Evolutionary conservation across 2,329 filamentous ascomycete genomes (phyloP).

Genomic region (Sarocladium oryzae): DNA sequence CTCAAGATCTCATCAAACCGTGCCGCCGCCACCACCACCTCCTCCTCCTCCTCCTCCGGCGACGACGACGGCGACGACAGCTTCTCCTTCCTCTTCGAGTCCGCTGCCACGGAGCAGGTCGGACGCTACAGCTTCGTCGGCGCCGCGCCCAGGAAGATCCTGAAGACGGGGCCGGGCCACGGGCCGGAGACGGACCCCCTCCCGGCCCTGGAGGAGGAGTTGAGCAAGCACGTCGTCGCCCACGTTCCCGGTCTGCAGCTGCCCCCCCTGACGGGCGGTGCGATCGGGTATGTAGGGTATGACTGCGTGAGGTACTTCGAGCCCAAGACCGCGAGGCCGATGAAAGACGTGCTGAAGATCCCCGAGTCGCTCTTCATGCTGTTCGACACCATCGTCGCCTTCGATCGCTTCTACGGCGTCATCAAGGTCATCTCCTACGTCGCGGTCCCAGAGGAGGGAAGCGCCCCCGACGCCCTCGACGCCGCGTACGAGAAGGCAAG

Average conservation of each 20-base stretch:
- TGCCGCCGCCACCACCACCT: slow-evolving; percentile 36
- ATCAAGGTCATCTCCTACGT: slow-evolving; percentile 93
- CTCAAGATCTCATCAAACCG: slow-evolving; percentile 78
- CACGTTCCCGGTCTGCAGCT: slow-evolving; percentile 76
- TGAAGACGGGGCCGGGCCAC: slow-evolving; percentile 84
- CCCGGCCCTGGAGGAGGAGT: slow-evolving; percentile 72
- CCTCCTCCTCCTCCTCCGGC: slow-evolving; percentile 33
- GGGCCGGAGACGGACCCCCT: slow-evolving; percentile 80
- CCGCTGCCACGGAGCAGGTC: slow-evolving; percentile 87
- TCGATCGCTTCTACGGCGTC: slow-evolving; percentile 90
- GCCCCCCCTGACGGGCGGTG: slow-evolving; percentile 83
- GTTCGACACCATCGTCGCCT: slow-evolving; percentile 87
- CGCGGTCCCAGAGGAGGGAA: slow-evolving; percentile 50
- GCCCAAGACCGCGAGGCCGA: slow-evolving; percentile 82
- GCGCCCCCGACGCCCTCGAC: slow-evolving; percentile 38
- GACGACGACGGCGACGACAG: slow-evolving; percentile 29
- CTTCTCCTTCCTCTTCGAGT: slow-evolving; percentile 92
- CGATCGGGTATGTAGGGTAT: slow-evolving; percentile 94
- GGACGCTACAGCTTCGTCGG: slow-evolving; percentile 95
- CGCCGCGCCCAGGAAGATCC: slow-evolving; percentile 69
- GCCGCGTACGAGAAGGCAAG: slow-evolving; percentile 61
- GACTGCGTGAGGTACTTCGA: slow-evolving; percentile 98
- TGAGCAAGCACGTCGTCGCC: slow-evolving; percentile 72
- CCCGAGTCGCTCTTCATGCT: slow-evolving; percentile 97
- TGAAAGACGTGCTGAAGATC: slow-evolving; percentile 82